Conservation (phyloP, 331 rosid genomes). For the Quercus phellos region DNA sequence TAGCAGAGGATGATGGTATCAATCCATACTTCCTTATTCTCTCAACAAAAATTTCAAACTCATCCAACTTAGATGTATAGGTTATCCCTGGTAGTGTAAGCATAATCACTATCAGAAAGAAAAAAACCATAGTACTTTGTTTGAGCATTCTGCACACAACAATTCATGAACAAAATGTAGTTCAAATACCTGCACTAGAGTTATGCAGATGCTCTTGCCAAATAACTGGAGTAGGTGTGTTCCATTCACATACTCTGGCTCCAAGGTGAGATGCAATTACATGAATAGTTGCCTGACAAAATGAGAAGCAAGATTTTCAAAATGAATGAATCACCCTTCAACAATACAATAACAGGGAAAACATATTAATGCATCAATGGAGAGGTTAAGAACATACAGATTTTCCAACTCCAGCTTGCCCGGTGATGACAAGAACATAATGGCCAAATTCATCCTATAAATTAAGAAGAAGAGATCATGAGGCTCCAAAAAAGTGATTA, state of each 20-base stretch:
- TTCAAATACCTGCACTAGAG: conserved; percentile 58
- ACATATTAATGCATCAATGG: conserved; percentile 23
- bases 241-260: conserved; percentile 73
- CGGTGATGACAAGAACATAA: conserved; percentile 68
- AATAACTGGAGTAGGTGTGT: conserved; percentile 76
- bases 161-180: neutral
- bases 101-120: conserved; percentile 4
- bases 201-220: conserved; percentile 90
- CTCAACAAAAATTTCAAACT: conserved; percentile 79
- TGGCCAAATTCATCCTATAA: conserved; percentile 43
- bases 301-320: conserved; percentile 22
- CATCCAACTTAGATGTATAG: conserved; percentile 85
- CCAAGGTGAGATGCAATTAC: conserved; percentile 76
- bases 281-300: conserved; percentile 58
- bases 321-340: neutral
- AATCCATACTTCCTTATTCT: conserved; percentile 77
- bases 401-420: conserved; percentile 92
- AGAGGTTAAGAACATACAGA: conserved; percentile 51
- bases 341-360: neutral
- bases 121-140: neutral
- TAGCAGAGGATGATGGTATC: conserved; percentile 38
- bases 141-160: neutral
- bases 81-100: conserved; percentile 46
- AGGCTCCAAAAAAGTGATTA: neutral
- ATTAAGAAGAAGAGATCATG: conserved; percentile 1